A percentile compares a stretch with the other conserved stretches of the same genome.
Conservation (phyloP, 495 filamentous ascomycete species). For the Penicillium cosmopolitanum region DNA sequence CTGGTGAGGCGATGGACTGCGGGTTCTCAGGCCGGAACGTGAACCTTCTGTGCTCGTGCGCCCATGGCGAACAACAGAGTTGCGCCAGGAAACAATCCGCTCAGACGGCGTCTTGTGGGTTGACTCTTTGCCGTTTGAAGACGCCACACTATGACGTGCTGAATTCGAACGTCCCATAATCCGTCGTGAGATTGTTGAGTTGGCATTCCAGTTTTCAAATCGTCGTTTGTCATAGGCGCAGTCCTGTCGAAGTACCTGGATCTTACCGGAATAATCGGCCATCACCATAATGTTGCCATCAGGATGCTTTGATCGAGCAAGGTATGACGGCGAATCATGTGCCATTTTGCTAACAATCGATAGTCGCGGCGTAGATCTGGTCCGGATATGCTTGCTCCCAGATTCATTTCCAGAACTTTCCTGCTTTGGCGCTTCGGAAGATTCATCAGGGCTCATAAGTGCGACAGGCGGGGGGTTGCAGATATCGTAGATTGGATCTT, state of each 20-base stretch:
- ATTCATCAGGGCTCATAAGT: conserved; percentile 74
- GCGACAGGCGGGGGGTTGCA: conserved; percentile 95
- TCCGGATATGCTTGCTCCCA: conserved; percentile 24
- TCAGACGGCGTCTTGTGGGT: conserved; percentile 68
- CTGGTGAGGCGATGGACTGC: conserved; percentile 59
- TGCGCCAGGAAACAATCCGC: conserved; percentile 90
- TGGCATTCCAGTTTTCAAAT: conserved; percentile 55
- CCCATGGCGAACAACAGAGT: conserved; percentile 66
- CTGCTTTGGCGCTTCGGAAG: conserved; percentile 42
- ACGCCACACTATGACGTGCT: conserved; percentile 55
- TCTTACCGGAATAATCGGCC: conserved; percentile 82
- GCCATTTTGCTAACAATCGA: conserved; percentile 57
- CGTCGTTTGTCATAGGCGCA: conserved; percentile 72
- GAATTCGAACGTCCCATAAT: conserved; percentile 71
- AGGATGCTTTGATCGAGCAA: conserved; percentile 72
- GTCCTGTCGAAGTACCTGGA: conserved; percentile 94
- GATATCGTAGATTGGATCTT: conserved; percentile 92
- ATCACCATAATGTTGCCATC: conserved; percentile 93
- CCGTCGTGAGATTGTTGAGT: conserved; percentile 78
- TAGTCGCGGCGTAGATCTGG: conserved; percentile 25
- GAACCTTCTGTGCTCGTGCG: conserved; percentile 56
- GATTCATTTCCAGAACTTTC: conserved; percentile 19
- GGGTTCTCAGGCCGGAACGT: conserved; percentile 42
- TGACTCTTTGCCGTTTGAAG: conserved; percentile 50
- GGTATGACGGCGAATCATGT: conserved; percentile 68